Percentiles rank a stretch among this genome's conserved stretches.
Conservation (phyloP, 805 yeast genomes). For the Metschnikowia reukaufii region DNA sequence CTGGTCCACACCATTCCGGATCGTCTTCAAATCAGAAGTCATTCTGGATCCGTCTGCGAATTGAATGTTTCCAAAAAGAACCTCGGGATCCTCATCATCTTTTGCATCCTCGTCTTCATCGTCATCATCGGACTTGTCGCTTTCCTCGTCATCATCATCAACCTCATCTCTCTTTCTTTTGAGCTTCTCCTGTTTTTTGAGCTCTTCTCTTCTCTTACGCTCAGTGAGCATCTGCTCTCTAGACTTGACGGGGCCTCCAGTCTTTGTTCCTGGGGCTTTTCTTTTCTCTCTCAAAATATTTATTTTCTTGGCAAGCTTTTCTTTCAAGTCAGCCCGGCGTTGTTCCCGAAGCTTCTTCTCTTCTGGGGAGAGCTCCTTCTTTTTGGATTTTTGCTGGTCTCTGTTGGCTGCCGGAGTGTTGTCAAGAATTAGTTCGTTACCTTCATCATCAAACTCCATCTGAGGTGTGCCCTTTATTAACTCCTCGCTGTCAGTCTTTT, state of each 20-base stretch:
- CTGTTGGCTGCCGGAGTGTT: constrained; percentile 5
- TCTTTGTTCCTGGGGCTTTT: constrained; percentile 86
- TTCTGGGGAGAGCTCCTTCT: constrained; percentile 41
- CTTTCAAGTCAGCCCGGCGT: constrained; percentile 66
- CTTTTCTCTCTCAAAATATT: constrained; percentile 70
- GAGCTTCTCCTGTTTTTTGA: constrained; percentile 44
- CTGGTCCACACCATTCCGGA: constrained; percentile 49
- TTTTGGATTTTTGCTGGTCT: constrained; percentile 13
- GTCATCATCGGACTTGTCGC: constrained; percentile 29
- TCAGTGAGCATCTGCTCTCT: constrained; percentile 77
- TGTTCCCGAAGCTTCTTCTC: constrained; percentile 51
- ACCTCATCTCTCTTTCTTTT: constrained; percentile 41
- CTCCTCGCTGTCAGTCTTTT: constrained; percentile 7
- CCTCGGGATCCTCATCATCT: constrained; percentile 31
- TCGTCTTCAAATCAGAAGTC: constrained; percentile 65
- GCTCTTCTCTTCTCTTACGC: constrained; percentile 50
- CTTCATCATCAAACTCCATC: constrained; percentile 71
- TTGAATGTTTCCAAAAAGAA: constrained; percentile 77
- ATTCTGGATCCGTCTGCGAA: constrained; percentile 80
- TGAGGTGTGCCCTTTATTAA: constrained; percentile 21
- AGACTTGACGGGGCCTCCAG: constrained; percentile 77
- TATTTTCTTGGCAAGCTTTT: constrained; percentile 76
- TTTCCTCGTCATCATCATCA: constrained; percentile 43
- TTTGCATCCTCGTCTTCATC: constrained; percentile 34
- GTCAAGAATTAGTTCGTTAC: constrained; percentile 44